Conservation (phyloP, 1,284 basidiomycete species). For the Athelia sp. region DNA sequence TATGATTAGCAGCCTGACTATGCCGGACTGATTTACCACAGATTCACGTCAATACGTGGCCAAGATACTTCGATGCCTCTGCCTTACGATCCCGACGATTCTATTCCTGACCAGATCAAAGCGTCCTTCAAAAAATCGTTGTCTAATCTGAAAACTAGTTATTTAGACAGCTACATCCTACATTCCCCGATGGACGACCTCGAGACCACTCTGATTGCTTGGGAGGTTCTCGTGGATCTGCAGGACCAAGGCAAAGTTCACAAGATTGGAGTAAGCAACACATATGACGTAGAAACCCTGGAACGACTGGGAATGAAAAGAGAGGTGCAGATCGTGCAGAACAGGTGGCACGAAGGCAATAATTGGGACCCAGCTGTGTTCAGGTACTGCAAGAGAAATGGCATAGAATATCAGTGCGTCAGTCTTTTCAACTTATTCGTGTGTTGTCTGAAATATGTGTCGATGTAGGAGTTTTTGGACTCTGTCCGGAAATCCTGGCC, state of each 20-base stretch:
- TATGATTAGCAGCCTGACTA: neutral
- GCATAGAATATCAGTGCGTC: conserved; percentile 69
- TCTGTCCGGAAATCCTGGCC: conserved; percentile 64
- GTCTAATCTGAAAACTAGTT: conserved; percentile 59
- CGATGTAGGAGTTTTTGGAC: conserved; percentile 85
- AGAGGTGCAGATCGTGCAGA: conserved; percentile 70
- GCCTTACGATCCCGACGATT: conserved; percentile 58
- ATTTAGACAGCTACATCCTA: conserved; percentile 71
- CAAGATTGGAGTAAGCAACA: conserved; percentile 72
- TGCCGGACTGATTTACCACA: conserved; percentile 20
- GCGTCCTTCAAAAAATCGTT: conserved; percentile 64
- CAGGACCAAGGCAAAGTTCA: conserved; percentile 60
- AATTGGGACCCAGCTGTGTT: conserved; percentile 65
- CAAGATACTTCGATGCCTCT: conserved; percentile 66
- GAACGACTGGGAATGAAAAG: conserved; percentile 46
- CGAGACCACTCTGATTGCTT: conserved; percentile 61
- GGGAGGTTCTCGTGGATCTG: conserved; percentile 52
- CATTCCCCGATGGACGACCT: conserved; percentile 67
- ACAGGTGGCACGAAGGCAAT: conserved; percentile 79
- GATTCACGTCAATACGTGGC: conserved; percentile 68
- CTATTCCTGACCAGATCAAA: conserved; percentile 57
- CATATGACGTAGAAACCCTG: conserved; percentile 59
- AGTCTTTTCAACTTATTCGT: conserved; percentile 7
- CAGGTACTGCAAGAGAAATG: conserved; percentile 48
- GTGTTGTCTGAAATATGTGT: too few species aligned